A percentile compares a stretch with the other conserved stretches of the same genome.
Conservation (phyloP, 768 basidiomycete species). For the Galerina marginata region DNA sequence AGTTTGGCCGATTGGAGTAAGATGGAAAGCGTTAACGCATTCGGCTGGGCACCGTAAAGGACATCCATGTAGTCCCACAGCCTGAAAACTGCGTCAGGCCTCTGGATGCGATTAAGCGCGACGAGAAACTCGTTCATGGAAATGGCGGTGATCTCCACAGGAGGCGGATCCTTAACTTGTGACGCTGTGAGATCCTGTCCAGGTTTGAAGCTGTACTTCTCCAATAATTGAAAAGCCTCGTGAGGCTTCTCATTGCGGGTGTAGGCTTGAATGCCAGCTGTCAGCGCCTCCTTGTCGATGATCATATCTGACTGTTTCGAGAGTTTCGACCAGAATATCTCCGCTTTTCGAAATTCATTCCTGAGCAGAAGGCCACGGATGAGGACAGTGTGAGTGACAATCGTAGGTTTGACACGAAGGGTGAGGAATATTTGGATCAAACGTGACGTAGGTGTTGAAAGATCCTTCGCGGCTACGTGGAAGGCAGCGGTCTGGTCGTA, state of each 20-base stretch:
- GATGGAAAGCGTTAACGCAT: slow-evolving; percentile 59
- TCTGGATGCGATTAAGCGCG: slow-evolving; percentile 51
- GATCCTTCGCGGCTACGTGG: slow-evolving; percentile 49
- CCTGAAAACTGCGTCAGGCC: slow-evolving; percentile 67
- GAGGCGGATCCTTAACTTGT: not conserved
- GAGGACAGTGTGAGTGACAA: slow-evolving; percentile 57
- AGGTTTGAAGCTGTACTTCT: slow-evolving; percentile 36
- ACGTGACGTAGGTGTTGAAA: slow-evolving; percentile 28
- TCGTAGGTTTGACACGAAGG: slow-evolving; percentile 41
- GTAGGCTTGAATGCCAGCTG: slow-evolving; percentile 55
- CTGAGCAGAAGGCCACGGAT: slow-evolving; percentile 58
- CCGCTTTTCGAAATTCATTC: slow-evolving; percentile 43
- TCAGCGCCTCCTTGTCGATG: slow-evolving; percentile 54
- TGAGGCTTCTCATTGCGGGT: slow-evolving; percentile 48
- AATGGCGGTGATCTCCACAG: slow-evolving; percentile 25
- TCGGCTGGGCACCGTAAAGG: slow-evolving; percentile 63
- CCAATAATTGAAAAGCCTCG: slow-evolving; percentile 56
- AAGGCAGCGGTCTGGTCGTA: slow-evolving; percentile 55
- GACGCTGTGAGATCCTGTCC: not conserved
- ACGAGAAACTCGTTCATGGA: slow-evolving; percentile 46
- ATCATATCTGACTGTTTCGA: slow-evolving; percentile 31
- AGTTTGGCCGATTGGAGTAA: slow-evolving; percentile 65
- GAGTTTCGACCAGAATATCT: slow-evolving; percentile 49
- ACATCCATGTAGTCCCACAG: slow-evolving; percentile 71
- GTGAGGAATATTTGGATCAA: slow-evolving; percentile 45